These are phyloP conservation scores for Bipolaris bicolor DNA, from an alignment of 2,329 filamentous ascomycete species.

Conservation along the genomic window DNA sequence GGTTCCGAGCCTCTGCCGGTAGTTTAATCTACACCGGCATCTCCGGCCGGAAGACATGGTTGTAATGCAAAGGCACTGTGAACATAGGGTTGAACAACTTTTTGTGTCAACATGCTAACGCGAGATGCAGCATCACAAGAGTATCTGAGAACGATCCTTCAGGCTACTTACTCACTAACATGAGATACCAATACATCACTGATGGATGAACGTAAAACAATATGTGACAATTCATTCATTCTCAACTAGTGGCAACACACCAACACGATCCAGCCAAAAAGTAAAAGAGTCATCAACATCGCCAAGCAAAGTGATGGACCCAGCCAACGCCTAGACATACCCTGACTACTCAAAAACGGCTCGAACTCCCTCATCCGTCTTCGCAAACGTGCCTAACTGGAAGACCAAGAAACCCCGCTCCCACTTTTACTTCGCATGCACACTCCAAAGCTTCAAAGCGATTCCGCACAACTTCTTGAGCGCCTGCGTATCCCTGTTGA, in stretches of 20 bases:
- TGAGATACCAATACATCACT: too few species aligned
- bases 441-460: slow-evolving; percentile 6
- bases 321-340: not conserved
- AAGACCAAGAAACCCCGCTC: not conserved
- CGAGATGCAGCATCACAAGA: not conserved
- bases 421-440: not conserved
- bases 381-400: not conserved
- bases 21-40: not conserved
- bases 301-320: not conserved
- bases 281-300: not conserved
- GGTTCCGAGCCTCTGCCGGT: not conserved
- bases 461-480: slow-evolving; percentile 7
- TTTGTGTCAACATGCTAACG: not conserved
- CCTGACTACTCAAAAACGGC: not conserved
- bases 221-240: not conserved
- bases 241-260: not conserved
- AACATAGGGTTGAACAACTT: not conserved
- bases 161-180: not conserved
- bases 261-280: not conserved
- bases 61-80: not conserved
- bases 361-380: too few species aligned
- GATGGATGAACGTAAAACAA: not conserved
- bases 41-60: not conserved
- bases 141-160: not conserved
- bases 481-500: slow-evolving; percentile 5